phyloP scores from a whole-genome alignment of 2,329 filamentous ascomycete species.

The Tolypocladium inflatum region DNA sequence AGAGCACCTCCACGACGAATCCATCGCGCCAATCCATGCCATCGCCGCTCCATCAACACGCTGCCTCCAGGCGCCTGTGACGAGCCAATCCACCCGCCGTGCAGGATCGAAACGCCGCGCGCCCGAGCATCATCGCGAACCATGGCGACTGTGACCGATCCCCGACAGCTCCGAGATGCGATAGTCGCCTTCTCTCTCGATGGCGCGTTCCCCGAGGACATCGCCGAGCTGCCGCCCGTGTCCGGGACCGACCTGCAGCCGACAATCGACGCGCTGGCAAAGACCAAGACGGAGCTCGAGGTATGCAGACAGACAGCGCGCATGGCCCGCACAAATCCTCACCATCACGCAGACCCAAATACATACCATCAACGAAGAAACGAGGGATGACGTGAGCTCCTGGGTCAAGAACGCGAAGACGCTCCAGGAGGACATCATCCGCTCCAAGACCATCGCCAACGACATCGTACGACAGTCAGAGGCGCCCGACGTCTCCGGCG shows the following conservation, averaged over 20 bases:
- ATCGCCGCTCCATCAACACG: not conserved
- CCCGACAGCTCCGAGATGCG: slow-evolving; percentile 26
- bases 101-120: not conserved
- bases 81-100: not conserved
- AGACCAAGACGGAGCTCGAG: slow-evolving; percentile 27
- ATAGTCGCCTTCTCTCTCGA: slow-evolving; percentile 30
- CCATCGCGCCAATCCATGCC: not conserved
- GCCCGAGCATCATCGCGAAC: not conserved
- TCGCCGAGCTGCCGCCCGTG: slow-evolving; percentile 25
- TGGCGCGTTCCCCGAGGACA: slow-evolving; percentile 30
- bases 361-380: slow-evolving; percentile 64
- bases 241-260: slow-evolving; percentile 27
- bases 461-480: slow-evolving; percentile 75
- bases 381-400: slow-evolving; percentile 67
- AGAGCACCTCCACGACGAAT: not conserved
- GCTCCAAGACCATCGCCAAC: slow-evolving; percentile 67
- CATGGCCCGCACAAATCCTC: not conserved
- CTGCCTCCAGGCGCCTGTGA: not conserved
- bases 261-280: slow-evolving; percentile 27
- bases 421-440: slow-evolving; percentile 76
- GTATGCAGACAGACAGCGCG: slow-evolving; percentile 13
- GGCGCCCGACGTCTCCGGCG: slow-evolving; percentile 43
- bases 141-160: slow-evolving; percentile 21
- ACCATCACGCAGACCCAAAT: slow-evolving; percentile 46
- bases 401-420: slow-evolving; percentile 82